Base-by-base conservation (phyloP, 345 rosid species). In the Nasturtium officinale region DNA sequence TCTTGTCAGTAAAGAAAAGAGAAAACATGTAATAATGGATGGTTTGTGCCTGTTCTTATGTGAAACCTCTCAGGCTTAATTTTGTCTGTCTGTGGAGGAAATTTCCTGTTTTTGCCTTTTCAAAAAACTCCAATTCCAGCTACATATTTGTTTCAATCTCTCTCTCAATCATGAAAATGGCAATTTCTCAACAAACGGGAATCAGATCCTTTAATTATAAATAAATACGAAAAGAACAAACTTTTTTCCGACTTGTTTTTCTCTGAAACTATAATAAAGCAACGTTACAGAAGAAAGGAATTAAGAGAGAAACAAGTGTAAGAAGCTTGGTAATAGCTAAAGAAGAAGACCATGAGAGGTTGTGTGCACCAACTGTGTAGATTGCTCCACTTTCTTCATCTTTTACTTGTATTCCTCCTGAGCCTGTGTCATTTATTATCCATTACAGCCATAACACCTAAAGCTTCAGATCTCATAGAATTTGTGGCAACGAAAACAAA, bases 401-500 rank as follows among this genome's bases (percentile, higher is more conserved):
- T 81, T 79, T 88, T 52, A 95, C 74, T 76, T 83, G 82, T 81
- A 95, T 84, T 76, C 82, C 85, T 3, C 87, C 83, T 32, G 99
- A 86, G 63, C 99, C 99, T 95, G 43, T 48, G 20, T 65, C 12
- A 46, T 64, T 21, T 2, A 67, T 40, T 52, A 20, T 28, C 12
- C 65, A 5, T 58, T 60, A 67, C 63, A 40, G 37, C 32, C 56
- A 35, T 16, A 63, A 57, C 45, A 58, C 25, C 11, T 28, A 32
- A 29, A 46, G 9, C 28, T 28, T 35, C 40, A 63, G 54, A 33
- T 46, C 35, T 51, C 43, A 62, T 9, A 62, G 5, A 26, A 8
- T n/a, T 59, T 29, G 32, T 68, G 52, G 11, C 23, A 43, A 20
- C 9, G 12, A n/a, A 13, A 9, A 37, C 28, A 71, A 37, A 37